These are phyloP conservation scores for Eucalyptus tenuipes DNA, from an alignment of 345 rosid species.

Conservation along the genomic window DNA sequence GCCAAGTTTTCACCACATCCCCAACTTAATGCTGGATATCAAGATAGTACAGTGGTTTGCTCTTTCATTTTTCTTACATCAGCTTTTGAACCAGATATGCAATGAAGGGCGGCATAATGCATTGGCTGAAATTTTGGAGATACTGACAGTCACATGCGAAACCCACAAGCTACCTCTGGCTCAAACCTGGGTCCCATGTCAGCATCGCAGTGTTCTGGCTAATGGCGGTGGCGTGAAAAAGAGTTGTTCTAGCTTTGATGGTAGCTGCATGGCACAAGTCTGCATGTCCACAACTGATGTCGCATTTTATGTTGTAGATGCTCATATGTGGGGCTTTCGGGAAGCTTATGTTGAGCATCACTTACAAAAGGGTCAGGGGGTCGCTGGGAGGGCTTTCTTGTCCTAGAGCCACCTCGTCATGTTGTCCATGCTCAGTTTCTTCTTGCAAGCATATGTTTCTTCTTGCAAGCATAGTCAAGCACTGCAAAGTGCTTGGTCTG, in stretches of 20 bases:
- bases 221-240: conserved; percentile 84
- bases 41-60: neutral
- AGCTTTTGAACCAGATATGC: conserved; percentile 66
- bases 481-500: neutral
- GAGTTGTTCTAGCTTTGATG: conserved; percentile 81
- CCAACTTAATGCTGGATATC: neutral
- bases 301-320: conserved; percentile 77
- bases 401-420: too few species aligned
- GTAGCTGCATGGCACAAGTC: conserved; percentile 77
- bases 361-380: conserved; percentile 93
- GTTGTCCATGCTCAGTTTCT: too few species aligned
- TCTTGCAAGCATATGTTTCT: too few species aligned
- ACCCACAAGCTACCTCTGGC: conserved; percentile 84
- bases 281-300: conserved; percentile 93
- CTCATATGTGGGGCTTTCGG: conserved; percentile 90
- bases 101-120: conserved; percentile 85
- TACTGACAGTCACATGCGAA: conserved; percentile 75
- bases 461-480: neutral
- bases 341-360: conserved; percentile 96
- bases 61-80: conserved; percentile 9
- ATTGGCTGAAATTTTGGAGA: conserved; percentile 82
- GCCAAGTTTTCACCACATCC: neutral
- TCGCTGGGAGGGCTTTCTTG: conserved; percentile 75
- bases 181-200: conserved; percentile 98
- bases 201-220: conserved; percentile 76